Conservation (phyloP, 139 green algal genomes). For the Axilococcus clingmanii region DNA sequence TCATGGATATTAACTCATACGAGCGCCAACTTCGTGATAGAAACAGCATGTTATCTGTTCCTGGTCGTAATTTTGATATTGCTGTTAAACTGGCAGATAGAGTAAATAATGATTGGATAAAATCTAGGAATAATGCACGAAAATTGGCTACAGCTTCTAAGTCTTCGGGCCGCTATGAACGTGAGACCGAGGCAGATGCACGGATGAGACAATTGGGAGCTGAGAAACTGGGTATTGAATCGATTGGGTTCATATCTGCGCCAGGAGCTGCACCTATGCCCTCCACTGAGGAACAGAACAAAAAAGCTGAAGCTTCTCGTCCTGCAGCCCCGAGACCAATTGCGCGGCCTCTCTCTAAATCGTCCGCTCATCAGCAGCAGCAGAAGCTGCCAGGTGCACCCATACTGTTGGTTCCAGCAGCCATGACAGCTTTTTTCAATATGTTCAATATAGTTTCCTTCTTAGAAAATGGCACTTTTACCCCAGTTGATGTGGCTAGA, state of each 20-base stretch:
- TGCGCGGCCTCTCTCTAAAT: not conserved
- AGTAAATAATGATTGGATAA: constrained; percentile 8
- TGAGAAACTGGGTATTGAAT: constrained; percentile 15
- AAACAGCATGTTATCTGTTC: constrained; percentile 43
- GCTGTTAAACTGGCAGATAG: constrained; percentile 17
- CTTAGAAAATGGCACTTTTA: constrained; percentile 42
- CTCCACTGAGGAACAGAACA: not conserved
- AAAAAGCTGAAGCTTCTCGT: not conserved
- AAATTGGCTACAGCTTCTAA: not conserved
- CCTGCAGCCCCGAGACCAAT: not conserved
- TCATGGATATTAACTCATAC: constrained; percentile 4
- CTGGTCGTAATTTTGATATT: constrained; percentile 23
- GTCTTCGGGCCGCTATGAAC: constrained; percentile 27
- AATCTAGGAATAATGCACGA: not conserved
- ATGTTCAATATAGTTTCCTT: constrained; percentile 51
- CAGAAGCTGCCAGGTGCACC: constrained; percentile 15
- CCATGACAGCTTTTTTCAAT: constrained; percentile 40
- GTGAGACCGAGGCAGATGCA: constrained; percentile 23
- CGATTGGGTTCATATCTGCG: constrained; percentile 14
- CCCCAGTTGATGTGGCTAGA: constrained; percentile 16
- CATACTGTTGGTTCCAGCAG: constrained; percentile 55
- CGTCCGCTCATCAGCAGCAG: not conserved
- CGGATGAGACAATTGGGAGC: constrained; percentile 24
- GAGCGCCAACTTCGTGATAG: constrained; percentile 36
- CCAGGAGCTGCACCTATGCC: constrained; percentile 3